phyloP scores from a whole-genome alignment of 2,329 filamentous ascomycete species.

The Tolypocladium cylindrosporum region DNA sequence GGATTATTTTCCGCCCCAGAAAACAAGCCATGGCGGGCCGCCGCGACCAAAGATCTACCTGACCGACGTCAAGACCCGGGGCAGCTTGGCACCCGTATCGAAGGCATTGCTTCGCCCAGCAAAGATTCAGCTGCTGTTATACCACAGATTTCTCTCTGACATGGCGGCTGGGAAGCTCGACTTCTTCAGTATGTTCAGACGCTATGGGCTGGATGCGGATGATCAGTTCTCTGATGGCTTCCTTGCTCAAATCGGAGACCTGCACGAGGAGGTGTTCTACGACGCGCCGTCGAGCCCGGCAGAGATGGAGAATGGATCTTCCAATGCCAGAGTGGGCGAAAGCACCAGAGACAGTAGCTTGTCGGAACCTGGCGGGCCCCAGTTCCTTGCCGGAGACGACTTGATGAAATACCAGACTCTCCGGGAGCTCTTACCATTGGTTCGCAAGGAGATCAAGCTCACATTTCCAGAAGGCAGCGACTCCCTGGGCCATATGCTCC shows the following conservation, averaged over 20 bases:
- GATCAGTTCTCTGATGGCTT: slow-evolving; percentile 69
- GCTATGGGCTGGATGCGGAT: slow-evolving; percentile 60
- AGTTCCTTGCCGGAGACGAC: slow-evolving; percentile 6
- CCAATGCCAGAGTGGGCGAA: background rate
- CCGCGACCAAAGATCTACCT: slow-evolving; percentile 49
- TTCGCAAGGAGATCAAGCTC: slow-evolving; percentile 33
- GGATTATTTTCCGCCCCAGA: slow-evolving; percentile 26
- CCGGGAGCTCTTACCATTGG: slow-evolving; percentile 33
- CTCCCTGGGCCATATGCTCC: slow-evolving; percentile 39
- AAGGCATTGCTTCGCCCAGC: slow-evolving; percentile 63
- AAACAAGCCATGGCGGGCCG: slow-evolving; percentile 1
- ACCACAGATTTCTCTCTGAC: slow-evolving; percentile 72
- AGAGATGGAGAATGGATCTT: background rate
- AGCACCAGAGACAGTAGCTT: too few relatives aligned
- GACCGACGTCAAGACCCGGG: slow-evolving; percentile 80
- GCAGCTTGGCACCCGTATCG: slow-evolving; percentile 52
- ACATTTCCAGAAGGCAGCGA: slow-evolving; percentile 43
- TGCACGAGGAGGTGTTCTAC: slow-evolving; percentile 58
- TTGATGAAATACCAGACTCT: slow-evolving; percentile 38
- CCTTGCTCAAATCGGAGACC: slow-evolving; percentile 58
- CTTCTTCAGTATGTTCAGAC: slow-evolving; percentile 55
- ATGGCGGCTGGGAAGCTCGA: slow-evolving; percentile 64
- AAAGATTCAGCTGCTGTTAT: slow-evolving; percentile 80
- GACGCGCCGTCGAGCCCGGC: slow-evolving; percentile 31
- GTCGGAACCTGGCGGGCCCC: too few relatives aligned